These are phyloP conservation scores for Xylaria sp. DNA, from an alignment of 2,329 filamentous ascomycete species.

Conservation along the genomic window DNA sequence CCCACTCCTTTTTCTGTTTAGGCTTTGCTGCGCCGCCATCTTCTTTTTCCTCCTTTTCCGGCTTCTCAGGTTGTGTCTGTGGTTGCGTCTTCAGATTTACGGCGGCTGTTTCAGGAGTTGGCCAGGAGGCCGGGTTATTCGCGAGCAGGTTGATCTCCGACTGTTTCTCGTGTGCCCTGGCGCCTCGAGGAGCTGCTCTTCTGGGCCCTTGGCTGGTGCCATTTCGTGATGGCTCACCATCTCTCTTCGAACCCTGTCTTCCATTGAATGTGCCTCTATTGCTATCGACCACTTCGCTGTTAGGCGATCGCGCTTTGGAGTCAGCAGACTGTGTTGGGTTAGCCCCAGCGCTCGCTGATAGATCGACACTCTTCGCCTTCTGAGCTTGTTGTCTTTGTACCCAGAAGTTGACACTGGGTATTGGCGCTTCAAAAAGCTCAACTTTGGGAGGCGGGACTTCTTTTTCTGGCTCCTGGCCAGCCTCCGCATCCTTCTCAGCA, in stretches of 20 bases:
- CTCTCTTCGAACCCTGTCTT: slow-evolving; percentile 56
- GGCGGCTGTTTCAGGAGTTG: slow-evolving; percentile 83
- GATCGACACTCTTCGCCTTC: slow-evolving; percentile 57
- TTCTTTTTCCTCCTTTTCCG: slow-evolving; percentile 70
- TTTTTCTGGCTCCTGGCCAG: slow-evolving; percentile 62
- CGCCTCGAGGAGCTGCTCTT: slow-evolving; percentile 57
- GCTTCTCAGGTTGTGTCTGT: slow-evolving; percentile 69
- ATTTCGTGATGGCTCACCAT: slow-evolving; percentile 53
- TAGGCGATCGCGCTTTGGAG: slow-evolving; percentile 36
- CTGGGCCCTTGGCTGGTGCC: slow-evolving; percentile 54
- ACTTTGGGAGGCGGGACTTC: slow-evolving; percentile 69
- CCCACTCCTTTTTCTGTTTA: slow-evolving; percentile 85
- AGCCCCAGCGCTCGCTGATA: slow-evolving; percentile 6
- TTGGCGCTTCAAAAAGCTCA: slow-evolving; percentile 80
- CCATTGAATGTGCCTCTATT: slow-evolving; percentile 51
- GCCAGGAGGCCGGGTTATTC: slow-evolving; percentile 86
- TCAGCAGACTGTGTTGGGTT: slow-evolving; percentile 33
- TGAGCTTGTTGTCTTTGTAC: slow-evolving; percentile 74
- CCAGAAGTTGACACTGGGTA: slow-evolving; percentile 90
- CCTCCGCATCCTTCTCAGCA: slow-evolving; percentile 64
- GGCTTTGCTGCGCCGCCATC: slow-evolving; percentile 59
- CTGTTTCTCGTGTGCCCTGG: slow-evolving; percentile 58
- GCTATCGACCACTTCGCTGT: slow-evolving; percentile 44
- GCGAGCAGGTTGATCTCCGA: slow-evolving; percentile 70
- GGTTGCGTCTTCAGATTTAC: slow-evolving; percentile 81